Conservation (phyloP, 108 stramenopile species). For the Aurantiochytrium sp. region DNA sequence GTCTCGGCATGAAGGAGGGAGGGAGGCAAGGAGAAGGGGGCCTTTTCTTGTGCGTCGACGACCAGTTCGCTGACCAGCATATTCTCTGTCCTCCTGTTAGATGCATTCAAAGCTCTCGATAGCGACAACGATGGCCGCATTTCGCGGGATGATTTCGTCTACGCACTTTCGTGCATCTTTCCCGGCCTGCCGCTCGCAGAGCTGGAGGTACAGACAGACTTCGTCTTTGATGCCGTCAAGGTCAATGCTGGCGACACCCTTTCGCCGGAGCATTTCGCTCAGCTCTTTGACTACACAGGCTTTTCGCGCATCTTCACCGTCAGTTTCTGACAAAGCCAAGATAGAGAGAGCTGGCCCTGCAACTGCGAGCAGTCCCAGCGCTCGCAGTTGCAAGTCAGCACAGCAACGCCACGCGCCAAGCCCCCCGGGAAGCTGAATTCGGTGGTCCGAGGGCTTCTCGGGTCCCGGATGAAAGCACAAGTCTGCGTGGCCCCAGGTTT, state of each 20-base stretch:
- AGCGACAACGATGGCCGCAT: not conserved
- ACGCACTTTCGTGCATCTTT: not conserved
- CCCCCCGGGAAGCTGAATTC: no score
- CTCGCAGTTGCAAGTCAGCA: no score
- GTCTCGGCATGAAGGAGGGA: no score
- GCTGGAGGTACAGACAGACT: not conserved
- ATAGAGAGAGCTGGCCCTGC: no score
- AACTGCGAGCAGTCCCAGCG: no score
- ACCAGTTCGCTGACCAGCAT: not conserved
- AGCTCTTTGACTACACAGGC: not conserved
- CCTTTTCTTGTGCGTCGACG: no score
- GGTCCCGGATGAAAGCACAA: no score
- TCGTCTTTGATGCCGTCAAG: not conserved
- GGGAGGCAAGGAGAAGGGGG: no score
- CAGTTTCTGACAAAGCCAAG: not conserved
- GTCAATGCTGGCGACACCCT: not conserved
- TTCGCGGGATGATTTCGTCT: not conserved
- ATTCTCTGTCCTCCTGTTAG: not conserved
- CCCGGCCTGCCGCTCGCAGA: not conserved
- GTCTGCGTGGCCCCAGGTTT: no score
- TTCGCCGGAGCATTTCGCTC: not conserved
- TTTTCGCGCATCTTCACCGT: not conserved
- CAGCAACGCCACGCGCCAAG: no score
- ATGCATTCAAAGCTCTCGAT: not conserved
- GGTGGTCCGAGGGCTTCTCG: no score